phyloP scores from a whole-genome alignment of 192 early-diverging fungal genomes.

The Chytriomyces sp. region DNA sequence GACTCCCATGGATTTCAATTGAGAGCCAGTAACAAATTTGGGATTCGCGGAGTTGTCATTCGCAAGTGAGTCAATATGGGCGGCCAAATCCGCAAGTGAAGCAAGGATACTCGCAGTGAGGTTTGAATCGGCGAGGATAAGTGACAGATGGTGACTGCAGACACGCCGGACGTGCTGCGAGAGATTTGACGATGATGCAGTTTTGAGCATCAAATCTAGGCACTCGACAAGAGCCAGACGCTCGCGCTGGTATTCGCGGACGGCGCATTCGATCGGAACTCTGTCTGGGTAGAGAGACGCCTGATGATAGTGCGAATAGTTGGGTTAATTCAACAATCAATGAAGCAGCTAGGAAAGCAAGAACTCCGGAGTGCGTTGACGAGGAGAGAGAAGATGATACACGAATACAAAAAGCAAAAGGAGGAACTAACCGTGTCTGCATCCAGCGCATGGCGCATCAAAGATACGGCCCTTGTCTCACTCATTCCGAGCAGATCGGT shows the following conservation, averaged over 20 bases:
- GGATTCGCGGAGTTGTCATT: constrained; percentile 13
- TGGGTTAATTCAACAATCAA: neutral
- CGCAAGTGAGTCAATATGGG: constrained; percentile 12
- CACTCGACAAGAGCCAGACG: constrained; percentile 14
- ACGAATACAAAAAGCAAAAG: constrained; percentile 54
- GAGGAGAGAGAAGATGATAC: constrained; percentile 69
- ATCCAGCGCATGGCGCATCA: constrained; percentile 50
- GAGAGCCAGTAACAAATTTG: constrained; percentile 14
- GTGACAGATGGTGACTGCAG: constrained; percentile 1
- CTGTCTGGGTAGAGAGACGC: constrained; percentile 13
- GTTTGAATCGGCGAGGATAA: neutral
- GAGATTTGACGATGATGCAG: neutral
- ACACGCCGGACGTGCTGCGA: constrained; percentile 13
- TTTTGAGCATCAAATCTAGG: constrained; percentile 20
- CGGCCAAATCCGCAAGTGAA: neutral
- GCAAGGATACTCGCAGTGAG: neutral
- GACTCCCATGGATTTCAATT: constrained; percentile 22
- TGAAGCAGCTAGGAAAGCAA: constrained; percentile 38
- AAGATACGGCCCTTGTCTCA: constrained; percentile 73
- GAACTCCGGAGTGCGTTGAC: constrained; percentile 62
- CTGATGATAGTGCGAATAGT: too few relatives aligned
- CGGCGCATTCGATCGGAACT: constrained; percentile 14
- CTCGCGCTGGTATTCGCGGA: constrained; percentile 6
- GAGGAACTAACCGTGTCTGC: constrained; percentile 44
- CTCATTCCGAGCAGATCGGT: constrained; percentile 82